Evolutionary conservation across 257 asterid genomes (phyloP).

Genomic region (Nicotiana sylvestris): DNA sequence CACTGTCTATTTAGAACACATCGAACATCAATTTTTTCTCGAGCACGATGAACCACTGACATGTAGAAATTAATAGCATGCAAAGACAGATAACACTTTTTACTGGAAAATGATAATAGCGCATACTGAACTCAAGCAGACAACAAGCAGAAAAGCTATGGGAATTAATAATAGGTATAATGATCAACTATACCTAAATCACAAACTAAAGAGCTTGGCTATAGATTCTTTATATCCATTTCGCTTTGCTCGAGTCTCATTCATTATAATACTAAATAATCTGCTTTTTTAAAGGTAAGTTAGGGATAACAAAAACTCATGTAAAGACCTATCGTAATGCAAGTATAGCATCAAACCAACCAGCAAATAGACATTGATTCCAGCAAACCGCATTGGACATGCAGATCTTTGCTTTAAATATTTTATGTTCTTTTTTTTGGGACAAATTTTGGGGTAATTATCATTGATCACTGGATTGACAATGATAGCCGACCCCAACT

Average conservation of each 20-base stretch:
- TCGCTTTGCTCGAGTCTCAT: background rate
- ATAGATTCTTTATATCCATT: background rate
- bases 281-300: background rate
- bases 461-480: background rate
- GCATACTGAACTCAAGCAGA: background rate
- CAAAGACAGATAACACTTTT: background rate
- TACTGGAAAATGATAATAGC: background rate
- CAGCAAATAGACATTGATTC: background rate
- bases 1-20: background rate
- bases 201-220: background rate
- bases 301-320: background rate
- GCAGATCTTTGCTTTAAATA: background rate
- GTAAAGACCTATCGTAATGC: background rate
- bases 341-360: background rate
- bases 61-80: background rate
- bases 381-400: background rate
- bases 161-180: background rate
- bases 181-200: background rate
- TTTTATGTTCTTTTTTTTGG: background rate
- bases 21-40: background rate
- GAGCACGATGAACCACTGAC: conserved; percentile 5
- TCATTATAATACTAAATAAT: background rate
- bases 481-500: background rate
- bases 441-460: background rate
- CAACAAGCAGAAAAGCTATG: background rate